These are phyloP conservation scores for Amaranthus tricolor DNA, from an alignment of 179 eudicot species.

Conservation along the genomic window DNA sequence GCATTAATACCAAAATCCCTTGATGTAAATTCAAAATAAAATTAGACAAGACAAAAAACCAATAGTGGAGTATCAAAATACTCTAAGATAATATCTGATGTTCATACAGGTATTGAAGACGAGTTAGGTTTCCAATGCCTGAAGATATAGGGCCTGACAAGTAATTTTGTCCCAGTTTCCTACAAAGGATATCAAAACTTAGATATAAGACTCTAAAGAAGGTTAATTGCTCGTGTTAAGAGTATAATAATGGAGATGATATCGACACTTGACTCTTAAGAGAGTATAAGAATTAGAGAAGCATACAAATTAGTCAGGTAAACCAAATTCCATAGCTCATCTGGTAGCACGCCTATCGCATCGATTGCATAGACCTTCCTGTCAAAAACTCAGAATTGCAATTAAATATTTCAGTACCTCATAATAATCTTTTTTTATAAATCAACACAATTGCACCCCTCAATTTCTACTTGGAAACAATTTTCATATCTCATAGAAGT, in stretches of 20 bases:
- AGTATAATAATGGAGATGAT: background rate
- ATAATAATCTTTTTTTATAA: background rate
- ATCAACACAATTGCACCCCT: background rate
- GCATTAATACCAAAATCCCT: conserved; percentile 73
- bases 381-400: conserved; percentile 18
- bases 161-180: conserved; percentile 58
- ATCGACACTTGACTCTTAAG: background rate
- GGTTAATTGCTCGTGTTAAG: background rate
- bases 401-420: background rate
- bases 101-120: conserved; percentile 65
- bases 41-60: background rate
- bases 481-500: too few relatives aligned
- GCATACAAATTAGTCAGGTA: conserved; percentile 64
- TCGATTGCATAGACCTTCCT: conserved; percentile 70
- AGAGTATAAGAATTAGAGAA: background rate
- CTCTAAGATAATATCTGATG: background rate
- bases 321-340: conserved; percentile 77
- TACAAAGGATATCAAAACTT: conserved; percentile 26
- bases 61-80: background rate
- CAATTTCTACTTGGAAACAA: too few relatives aligned
- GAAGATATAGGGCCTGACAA: conserved; percentile 69
- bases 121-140: conserved; percentile 63
- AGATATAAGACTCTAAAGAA: background rate
- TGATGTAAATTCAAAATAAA: conserved; percentile 7
- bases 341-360: conserved; percentile 63